A percentile compares a stretch with the other conserved stretches of the same genome.
Evolutionary conservation across 176 grass and related monocot genomes (phyloP).

Genomic region (Triticum timopheevii): DNA sequence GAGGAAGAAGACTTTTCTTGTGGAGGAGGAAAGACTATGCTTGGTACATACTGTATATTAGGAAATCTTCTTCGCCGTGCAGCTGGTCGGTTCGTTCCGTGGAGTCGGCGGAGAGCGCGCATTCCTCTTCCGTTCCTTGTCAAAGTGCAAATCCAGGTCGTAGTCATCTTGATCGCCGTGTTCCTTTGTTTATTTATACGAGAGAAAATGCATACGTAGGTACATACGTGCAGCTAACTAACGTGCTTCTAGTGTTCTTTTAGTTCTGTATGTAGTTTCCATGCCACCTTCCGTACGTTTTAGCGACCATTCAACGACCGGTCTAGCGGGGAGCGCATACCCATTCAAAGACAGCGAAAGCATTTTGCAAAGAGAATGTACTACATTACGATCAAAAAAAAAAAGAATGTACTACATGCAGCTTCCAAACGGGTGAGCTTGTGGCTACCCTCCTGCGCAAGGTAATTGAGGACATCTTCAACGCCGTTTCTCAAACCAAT

Average conservation of each 20-base stretch:
- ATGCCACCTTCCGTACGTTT: not conserved
- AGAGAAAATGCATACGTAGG: not conserved
- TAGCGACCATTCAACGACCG: not conserved
- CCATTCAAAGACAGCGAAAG: not conserved
- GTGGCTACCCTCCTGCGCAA: no score
- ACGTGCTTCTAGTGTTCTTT: not conserved
- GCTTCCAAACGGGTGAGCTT: no score
- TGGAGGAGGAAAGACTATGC: no score
- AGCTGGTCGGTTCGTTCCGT: not conserved
- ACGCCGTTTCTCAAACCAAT: no score
- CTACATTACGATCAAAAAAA: no score
- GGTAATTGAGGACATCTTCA: no score
- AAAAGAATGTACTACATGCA: not conserved
- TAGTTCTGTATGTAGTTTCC: not conserved
- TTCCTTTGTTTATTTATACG: not conserved
- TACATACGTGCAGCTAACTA: not conserved
- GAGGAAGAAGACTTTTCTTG: no score
- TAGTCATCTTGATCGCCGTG: not conserved
- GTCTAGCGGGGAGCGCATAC: not conserved
- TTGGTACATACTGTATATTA: no score
- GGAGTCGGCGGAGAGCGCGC: not conserved
- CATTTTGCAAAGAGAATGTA: not conserved
- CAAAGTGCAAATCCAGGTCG: constrained; percentile 2
- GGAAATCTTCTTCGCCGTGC: no score
- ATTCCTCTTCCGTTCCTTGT: not conserved